phyloP scores from a whole-genome alignment of 2,329 filamentous ascomycete genomes.

The Cercospora nicotianae region DNA sequence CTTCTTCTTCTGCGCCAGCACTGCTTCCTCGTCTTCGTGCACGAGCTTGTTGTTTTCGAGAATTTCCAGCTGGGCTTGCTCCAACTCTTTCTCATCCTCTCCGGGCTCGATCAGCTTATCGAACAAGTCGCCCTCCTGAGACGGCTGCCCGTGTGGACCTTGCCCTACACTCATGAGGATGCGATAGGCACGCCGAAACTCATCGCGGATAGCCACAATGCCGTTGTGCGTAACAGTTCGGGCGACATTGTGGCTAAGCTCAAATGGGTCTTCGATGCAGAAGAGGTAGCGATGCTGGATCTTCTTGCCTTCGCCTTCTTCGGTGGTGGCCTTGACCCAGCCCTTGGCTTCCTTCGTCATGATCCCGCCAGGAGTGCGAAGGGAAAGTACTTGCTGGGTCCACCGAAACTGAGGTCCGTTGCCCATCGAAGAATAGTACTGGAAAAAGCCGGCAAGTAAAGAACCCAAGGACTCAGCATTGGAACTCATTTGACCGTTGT shows the following conservation, averaged over 20 bases:
- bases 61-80: constrained; percentile 15
- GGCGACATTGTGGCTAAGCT: constrained; percentile 83
- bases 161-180: constrained; percentile 62
- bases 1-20: constrained; percentile 7
- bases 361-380: constrained; percentile 69
- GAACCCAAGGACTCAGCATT: constrained; percentile 70
- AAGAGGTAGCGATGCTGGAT: constrained; percentile 79
- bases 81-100: constrained; percentile 7
- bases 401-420: constrained; percentile 71
- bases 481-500: constrained; percentile 59
- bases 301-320: constrained; percentile 58
- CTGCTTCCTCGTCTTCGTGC: constrained; percentile 1
- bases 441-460: constrained; percentile 80
- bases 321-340: constrained; percentile 80
- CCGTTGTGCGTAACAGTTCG: constrained; percentile 81
- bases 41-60: constrained; percentile 10
- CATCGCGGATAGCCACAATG: constrained; percentile 77
- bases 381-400: constrained; percentile 74
- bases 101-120: constrained; percentile 21
- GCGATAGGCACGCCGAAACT: constrained; percentile 77
- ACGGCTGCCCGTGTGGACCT: constrained; percentile 35
- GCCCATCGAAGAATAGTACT: constrained; percentile 68
- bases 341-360: constrained; percentile 74
- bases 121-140: constrained; percentile 21
- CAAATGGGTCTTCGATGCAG: constrained; percentile 90